Evolutionary conservation across 2,329 filamentous ascomycete genomes (phyloP), one percentile per base, ranked within the genome.

Genomic region (Microcera coccophila): DNA sequence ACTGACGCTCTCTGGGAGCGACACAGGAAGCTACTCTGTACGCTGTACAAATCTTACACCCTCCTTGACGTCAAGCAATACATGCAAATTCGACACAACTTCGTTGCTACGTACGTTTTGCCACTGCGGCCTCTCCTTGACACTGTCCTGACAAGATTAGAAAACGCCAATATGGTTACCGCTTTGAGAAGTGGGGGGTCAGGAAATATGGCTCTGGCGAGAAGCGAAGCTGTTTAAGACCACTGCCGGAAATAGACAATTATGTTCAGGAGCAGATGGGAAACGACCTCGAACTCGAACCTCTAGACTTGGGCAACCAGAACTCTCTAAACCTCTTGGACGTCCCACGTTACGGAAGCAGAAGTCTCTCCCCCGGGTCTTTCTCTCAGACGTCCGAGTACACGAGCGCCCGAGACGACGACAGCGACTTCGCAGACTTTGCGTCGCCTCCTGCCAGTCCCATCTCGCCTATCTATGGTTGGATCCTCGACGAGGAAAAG

Each of bases 91-190:
- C 45, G 41, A 5, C 49, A 36, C 10, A 21, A 32, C 7, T 57
- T 58, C 22, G 17, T 40, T 5, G 47, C 55, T 14, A 58, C 44
- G 55, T 58, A 32, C 15, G 29, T 32, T 32, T 5, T 15, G 7
- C 15, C 15, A 15, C 29, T 32, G 29, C n/a, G 15, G 5, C 29
- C 5, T 19, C 33, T 16, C n/a, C 32, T 16, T 41, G 22, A 35
- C 31, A n/a, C 22, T 36, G 21, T 31, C 24, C 12, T 16, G 31
- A n/a, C n/a, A n/a, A n/a, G n/a, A n/a, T n/a, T 7, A 64, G 61
- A 16, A 60, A 59, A 32, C 58, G 62, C 3, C 62, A 64, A 24
- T 58, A 57, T 36, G 54, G 60, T 12, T 62, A 64, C 36, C 51
- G 54, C 14, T 52, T 64, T 11, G 50, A 59, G 16, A 55, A 57